These are phyloP conservation scores for Hyparrhenia diplandra DNA, from an alignment of 176 grass and related monocot species.

Conservation along the genomic window DNA sequence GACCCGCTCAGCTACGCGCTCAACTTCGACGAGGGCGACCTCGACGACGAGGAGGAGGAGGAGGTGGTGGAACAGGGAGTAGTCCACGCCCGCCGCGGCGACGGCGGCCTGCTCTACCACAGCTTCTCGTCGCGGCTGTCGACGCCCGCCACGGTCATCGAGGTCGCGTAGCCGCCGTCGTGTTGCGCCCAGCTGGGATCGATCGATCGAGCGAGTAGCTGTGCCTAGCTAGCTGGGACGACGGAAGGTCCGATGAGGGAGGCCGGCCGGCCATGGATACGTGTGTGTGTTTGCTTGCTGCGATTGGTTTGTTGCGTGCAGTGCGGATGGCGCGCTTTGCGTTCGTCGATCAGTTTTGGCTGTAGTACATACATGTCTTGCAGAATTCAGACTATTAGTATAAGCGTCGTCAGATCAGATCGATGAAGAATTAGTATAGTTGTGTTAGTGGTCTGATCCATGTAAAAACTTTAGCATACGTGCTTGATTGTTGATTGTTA, in stretches of 20 bases:
- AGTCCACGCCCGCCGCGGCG: neutral
- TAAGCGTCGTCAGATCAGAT: no score
- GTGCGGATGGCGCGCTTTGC: neutral
- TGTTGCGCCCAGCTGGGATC: no score
- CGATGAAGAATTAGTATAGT: no score
- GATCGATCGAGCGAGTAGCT: neutral
- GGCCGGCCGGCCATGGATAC: neutral
- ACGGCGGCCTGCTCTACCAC: conserved; percentile 7
- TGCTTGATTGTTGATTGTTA: no score
- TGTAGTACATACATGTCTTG: neutral
- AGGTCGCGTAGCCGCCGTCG: neutral
- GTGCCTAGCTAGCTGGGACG: neutral
- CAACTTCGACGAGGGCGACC: conserved; percentile 71
- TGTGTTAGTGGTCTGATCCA: no score
- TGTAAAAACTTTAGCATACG: no score
- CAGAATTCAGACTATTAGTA: no score
- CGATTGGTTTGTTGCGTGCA: neutral
- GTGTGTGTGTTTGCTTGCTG: neutral
- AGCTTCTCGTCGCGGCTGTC: conserved; percentile 35
- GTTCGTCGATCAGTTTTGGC: neutral
- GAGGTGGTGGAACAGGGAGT: no score
- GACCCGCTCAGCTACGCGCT: conserved; percentile 90
- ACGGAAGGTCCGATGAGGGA: neutral
- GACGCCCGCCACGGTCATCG: neutral
- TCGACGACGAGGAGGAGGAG: neutral